Base-by-base conservation (phyloP, 805 yeast genomes). In the Saturnispora serradocipensis region DNA sequence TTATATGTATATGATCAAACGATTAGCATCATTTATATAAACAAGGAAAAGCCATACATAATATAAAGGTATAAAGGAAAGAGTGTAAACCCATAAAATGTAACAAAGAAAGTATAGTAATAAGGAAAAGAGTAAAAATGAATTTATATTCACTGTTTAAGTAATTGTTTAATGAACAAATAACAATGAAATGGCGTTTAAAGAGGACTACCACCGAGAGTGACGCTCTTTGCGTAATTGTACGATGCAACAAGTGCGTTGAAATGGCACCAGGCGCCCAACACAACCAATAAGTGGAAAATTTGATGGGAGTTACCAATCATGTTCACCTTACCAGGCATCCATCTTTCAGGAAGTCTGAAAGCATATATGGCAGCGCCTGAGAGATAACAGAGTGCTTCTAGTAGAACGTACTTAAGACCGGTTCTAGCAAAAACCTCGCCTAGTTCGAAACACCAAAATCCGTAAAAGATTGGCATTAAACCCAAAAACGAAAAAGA, bases 241-340 rank as follows among this genome's bases (percentile, higher is more conserved):
- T 84, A 85, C 27, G 87, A 73, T 8, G 71, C 72, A 3, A 78
- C 61, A 35, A 88, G 68, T 0, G 84, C 95, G 50, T 59, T 71
- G 66, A 84, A 78, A 67, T 89, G 97, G 52, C 84, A 84, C 51
- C 69, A 71, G 0, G 95, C 86, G 13, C 95, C 95, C 11, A 81
- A 57, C 0, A 87, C 89, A 7, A 88, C 95, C 59, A 85, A 65
- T 9, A 84, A 66, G 64, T 88, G 96, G 62, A 88, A 88, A 9
- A 88, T 74, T 62, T 88, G 96, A 64, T 88, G 97, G 6, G 95
- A 84, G 57, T 86, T 85, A 1, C 95, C 95, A 66, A 78, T 74
- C 10, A 78, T 60, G 58, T 88, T 96, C 62, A 75, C 86, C 20
- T 39, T 64, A 0, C 89, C 89, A 0, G 88, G 87, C 5, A 57